phyloP scores from a whole-genome alignment of 495 filamentous ascomycete genomes.

The Penicillium pancosmium region DNA sequence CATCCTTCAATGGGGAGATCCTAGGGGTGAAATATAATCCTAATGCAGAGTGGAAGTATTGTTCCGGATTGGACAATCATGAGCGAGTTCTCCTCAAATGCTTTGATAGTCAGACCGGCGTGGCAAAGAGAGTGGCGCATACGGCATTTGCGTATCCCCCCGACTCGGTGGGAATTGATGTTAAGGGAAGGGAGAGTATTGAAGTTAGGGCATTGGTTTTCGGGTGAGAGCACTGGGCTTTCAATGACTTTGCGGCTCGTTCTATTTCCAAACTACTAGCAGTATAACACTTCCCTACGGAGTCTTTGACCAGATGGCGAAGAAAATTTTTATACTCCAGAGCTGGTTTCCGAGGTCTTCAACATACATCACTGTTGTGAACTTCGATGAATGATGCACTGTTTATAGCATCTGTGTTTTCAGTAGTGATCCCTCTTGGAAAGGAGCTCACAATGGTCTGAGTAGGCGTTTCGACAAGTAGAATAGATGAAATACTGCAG shows the following conservation, averaged over 20 bases:
- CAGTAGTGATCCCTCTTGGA: no score
- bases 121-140: not conserved
- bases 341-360: no score
- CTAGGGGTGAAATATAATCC: not conserved
- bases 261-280: no score
- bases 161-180: not conserved
- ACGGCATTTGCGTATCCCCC: not conserved
- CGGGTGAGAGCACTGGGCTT: not conserved
- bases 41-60: not conserved
- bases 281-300: no score
- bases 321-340: no score
- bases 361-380: no score
- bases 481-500: no score
- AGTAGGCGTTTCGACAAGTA: no score
- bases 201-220: constrained; percentile 7
- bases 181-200: not conserved
- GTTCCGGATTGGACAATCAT: not conserved
- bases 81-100: not conserved
- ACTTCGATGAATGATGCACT: no score
- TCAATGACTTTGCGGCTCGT: not conserved
- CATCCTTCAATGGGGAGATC: not conserved
- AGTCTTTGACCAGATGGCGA: no score
- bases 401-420: no score
- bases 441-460: no score
- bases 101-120: not conserved